Conservation (phyloP, 2,329 filamentous ascomycete genomes). For the Diplodia seriata region DNA sequence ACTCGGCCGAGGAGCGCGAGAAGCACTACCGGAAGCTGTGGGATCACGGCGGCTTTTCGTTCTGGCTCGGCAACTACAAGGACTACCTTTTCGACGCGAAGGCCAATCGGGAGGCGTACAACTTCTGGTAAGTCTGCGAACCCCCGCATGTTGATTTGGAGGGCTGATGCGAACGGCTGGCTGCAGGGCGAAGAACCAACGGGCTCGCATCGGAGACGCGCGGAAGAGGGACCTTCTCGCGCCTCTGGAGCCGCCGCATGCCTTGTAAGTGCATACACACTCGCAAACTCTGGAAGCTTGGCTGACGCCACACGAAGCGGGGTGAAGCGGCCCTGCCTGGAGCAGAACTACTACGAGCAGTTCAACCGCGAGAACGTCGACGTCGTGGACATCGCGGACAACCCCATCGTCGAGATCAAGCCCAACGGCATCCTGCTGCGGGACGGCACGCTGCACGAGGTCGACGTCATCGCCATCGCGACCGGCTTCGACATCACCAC, state of each 20-base stretch:
- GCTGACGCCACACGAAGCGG: conserved; percentile 37
- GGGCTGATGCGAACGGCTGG: not conserved
- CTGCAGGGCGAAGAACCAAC: conserved; percentile 49
- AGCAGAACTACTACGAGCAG: conserved; percentile 57
- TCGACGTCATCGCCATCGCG: conserved; percentile 44
- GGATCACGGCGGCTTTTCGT: conserved; percentile 49
- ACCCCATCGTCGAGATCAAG: conserved; percentile 47
- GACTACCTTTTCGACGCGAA: conserved; percentile 51
- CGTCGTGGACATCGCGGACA: conserved; percentile 53
- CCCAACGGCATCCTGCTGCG: conserved; percentile 41
- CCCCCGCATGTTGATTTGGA: too few species aligned
- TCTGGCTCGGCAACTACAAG: conserved; percentile 53
- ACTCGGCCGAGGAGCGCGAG: conserved; percentile 52
- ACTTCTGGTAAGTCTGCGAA: conserved; percentile 48
- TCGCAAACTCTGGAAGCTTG: too few species aligned
- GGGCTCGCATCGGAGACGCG: conserved; percentile 52
- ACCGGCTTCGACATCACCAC: conserved; percentile 49
- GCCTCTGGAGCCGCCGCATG: conserved; percentile 53
- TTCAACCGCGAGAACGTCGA: conserved; percentile 53
- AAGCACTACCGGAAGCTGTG: conserved; percentile 53
- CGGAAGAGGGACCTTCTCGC: conserved; percentile 56
- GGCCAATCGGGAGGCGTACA: conserved; percentile 54
- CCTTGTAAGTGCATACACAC: conserved; percentile 39
- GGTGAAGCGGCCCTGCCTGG: conserved; percentile 55
- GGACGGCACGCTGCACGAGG: conserved; percentile 43